phyloP scores from a whole-genome alignment of 2,329 filamentous ascomycete species.

The Paraphoma chrysanthemicola region DNA sequence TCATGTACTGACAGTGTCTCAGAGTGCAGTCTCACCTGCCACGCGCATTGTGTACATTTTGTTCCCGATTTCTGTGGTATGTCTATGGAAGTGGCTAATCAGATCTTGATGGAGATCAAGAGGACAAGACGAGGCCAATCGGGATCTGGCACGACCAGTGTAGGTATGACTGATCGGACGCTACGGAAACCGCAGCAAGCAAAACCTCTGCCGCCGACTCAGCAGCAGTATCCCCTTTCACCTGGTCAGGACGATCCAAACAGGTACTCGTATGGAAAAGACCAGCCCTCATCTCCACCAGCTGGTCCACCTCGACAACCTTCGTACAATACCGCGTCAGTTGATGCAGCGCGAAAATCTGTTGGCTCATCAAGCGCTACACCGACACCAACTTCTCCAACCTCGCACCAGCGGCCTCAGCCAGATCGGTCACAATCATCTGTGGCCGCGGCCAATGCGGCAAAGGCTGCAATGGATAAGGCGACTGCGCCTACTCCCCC shows the following conservation, averaged over 20 bases:
- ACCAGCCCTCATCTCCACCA: conserved; percentile 43
- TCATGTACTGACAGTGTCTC: conserved; percentile 29
- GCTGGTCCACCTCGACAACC: conserved; percentile 48
- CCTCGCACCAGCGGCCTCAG: conserved; percentile 53
- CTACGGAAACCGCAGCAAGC: conserved; percentile 45
- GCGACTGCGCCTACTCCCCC: conserved; percentile 44
- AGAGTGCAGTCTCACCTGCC: conserved; percentile 92
- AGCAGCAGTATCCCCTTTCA: conserved; percentile 39
- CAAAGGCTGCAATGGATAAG: conserved; percentile 57
- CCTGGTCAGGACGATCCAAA: conserved; percentile 52
- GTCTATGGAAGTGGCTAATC: conserved; percentile 96
- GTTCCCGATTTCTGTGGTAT: conserved; percentile 99
- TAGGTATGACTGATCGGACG: conserved; percentile 51
- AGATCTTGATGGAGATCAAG: conserved; percentile 87
- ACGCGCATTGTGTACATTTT: conserved; percentile 89
- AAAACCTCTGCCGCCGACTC: conserved; percentile 52
- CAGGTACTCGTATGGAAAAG: conserved; percentile 58
- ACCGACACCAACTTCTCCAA: conserved; percentile 55
- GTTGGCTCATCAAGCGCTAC: conserved; percentile 46
- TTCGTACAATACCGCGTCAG: conserved; percentile 52
- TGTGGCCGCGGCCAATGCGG: conserved; percentile 56
- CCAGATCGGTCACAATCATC: conserved; percentile 58
- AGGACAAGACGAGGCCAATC: conserved; percentile 75
- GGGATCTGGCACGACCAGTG: conserved; percentile 52
- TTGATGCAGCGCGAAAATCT: conserved; percentile 57